phyloP scores from a whole-genome alignment of 805 yeast genomes.

The Metschnikowia colocasiae region DNA sequence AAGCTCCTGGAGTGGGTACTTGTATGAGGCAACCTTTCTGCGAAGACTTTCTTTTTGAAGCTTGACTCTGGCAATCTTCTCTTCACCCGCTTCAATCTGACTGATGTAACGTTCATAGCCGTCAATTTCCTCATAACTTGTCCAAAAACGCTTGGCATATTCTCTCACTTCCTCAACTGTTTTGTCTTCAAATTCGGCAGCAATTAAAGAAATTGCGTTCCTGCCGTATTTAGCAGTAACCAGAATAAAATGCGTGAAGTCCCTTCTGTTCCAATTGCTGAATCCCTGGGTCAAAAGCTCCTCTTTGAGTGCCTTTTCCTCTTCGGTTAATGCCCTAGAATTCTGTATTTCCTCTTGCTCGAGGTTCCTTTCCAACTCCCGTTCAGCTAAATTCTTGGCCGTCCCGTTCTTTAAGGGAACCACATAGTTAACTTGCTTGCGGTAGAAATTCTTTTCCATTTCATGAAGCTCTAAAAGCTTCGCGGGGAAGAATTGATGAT shows the following conservation, averaged over 20 bases:
- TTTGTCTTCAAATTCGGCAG: conserved; percentile 79
- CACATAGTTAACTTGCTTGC: conserved; percentile 60
- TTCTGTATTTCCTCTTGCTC: conserved; percentile 72
- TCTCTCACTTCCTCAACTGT: conserved; percentile 72
- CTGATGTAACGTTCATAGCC: conserved; percentile 80
- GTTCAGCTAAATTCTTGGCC: conserved; percentile 27
- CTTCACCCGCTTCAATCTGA: conserved; percentile 89
- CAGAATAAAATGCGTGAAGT: conserved; percentile 76
- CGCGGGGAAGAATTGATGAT: conserved; percentile 89
- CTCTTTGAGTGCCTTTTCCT: conserved; percentile 63
- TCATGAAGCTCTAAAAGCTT: conserved; percentile 72
- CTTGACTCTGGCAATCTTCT: conserved; percentile 58
- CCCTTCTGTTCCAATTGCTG: conserved; percentile 81
- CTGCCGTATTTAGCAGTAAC: conserved; percentile 79
- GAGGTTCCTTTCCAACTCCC: conserved; percentile 45
- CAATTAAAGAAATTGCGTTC: conserved; percentile 63
- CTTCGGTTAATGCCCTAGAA: conserved; percentile 79
- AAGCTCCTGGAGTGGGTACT: conserved; percentile 77
- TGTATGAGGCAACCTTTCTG: conserved; percentile 65
- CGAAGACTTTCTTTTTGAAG: conserved; percentile 77
- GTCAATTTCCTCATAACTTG: conserved; percentile 70
- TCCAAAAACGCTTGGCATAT: conserved; percentile 82
- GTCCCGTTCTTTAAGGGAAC: conserved; percentile 62
- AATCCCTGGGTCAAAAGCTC: conserved; percentile 64
- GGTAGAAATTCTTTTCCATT: conserved; percentile 72